These are phyloP conservation scores for Pythium volutum DNA, from an alignment of 352 stramenopile species.

Conservation along the genomic window DNA sequence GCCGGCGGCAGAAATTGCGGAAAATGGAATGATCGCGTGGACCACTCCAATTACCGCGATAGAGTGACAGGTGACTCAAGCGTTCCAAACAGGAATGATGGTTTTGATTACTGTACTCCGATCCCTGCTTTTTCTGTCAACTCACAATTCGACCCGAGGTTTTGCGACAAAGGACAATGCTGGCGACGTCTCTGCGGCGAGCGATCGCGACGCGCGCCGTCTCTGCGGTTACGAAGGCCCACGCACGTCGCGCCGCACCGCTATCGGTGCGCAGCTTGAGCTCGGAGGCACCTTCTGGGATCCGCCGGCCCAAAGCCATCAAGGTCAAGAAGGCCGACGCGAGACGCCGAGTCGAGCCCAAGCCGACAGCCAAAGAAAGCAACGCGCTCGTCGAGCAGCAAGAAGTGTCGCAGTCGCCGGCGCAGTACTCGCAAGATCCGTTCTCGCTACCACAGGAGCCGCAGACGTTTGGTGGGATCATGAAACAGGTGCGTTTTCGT, in stretches of 20 bases:
- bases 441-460: slow-evolving; percentile 25
- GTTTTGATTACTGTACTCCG: no score
- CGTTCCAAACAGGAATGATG: no score
- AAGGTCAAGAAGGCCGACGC: slow-evolving; percentile 73
- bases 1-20: background rate
- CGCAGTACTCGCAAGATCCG: slow-evolving; percentile 33
- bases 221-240: background rate
- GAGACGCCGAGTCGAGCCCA: slow-evolving; percentile 45
- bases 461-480: slow-evolving; percentile 55
- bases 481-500: slow-evolving; percentile 50
- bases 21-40: slow-evolving; percentile 4
- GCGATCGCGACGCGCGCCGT: background rate
- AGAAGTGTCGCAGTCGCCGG: slow-evolving; percentile 19
- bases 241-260: background rate
- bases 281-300: slow-evolving; percentile 21
- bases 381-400: slow-evolving; percentile 41
- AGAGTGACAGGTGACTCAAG: no score
- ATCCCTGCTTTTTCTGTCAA: no score
- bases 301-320: slow-evolving; percentile 57
- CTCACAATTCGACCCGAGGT: background rate
- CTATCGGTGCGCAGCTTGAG: slow-evolving; percentile 30
- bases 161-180: slow-evolving; percentile 4
- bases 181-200: slow-evolving; percentile 13
- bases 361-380: slow-evolving; percentile 17
- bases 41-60: slow-evolving; percentile 3